Evolutionary conservation across 169 alveolate genomes (phyloP), one percentile per base, ranked within the genome.

Genomic region (Plasmodium sp.): DNA sequence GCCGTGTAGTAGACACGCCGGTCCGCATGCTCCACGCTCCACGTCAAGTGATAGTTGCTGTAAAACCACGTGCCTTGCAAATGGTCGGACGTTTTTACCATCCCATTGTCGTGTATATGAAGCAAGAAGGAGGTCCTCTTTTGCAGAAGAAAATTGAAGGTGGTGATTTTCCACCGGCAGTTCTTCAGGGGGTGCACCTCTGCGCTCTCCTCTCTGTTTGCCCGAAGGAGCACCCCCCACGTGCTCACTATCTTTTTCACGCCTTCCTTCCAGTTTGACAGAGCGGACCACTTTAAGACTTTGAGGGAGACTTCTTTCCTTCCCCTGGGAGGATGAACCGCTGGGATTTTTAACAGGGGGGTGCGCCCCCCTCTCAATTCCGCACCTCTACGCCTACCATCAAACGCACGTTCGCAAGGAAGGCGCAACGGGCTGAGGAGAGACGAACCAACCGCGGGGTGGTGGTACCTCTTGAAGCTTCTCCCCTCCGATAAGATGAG

Each of bases 141-240:
- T 73, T 88, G 81, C 12, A 88, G 16, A 2, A 88, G 34, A 80
- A 56, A 88, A 79, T 88, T 88, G 62, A 79, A 88, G 6, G 72
- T 62, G 4, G 80, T 88, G 62, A 88, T 88, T 36, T 88, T 48
- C 94, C 94, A 88, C 3, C 27, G 81, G 18, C 90, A 79, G 43
- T 88, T 77, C 82, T 88, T 88, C 54, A 88, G 71, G 14, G 94
- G 94, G 33, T 88, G 90, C 7, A 88, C 58, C 12, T 16, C 80
- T 73, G 10, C 45, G 10, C 10, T 36, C 1, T 84, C 80, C 18
- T 84, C 58, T 48, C 51, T 6, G 16, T 36, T 36, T 34, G 43
- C 5, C 10, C 33, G 22, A 74, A 22, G 22, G 33, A 22, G 18
- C 10, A 22, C 18, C 1, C 75, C 33, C 34, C 22, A 34, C 43